These are phyloP conservation scores for Stachybotrys echinatus DNA, from an alignment of 2,329 filamentous ascomycete genomes.

Conservation along the genomic window DNA sequence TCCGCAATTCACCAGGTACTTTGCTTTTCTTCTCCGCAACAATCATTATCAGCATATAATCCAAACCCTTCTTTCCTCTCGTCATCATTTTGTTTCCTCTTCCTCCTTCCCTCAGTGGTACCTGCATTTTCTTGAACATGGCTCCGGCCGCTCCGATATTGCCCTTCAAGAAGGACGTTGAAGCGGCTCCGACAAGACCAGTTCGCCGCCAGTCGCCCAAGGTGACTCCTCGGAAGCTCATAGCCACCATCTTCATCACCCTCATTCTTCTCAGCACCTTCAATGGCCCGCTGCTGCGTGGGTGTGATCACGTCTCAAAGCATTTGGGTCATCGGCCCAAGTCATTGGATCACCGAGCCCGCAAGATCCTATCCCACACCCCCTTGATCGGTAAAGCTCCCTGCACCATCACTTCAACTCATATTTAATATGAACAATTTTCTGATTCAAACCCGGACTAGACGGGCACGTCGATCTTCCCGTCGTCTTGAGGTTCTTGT, in stretches of 20 bases:
- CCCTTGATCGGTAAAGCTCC: slow-evolving; percentile 43
- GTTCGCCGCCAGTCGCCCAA: slow-evolving; percentile 5
- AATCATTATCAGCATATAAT: too few species aligned
- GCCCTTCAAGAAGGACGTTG: neutral
- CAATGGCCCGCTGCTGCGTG: slow-evolving; percentile 15
- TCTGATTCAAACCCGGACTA: slow-evolving; percentile 28
- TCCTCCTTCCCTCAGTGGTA: neutral
- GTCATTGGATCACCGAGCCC: slow-evolving; percentile 39
- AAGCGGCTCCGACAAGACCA: neutral
- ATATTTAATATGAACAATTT: neutral
- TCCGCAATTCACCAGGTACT: too few species aligned
- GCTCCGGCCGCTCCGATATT: neutral
- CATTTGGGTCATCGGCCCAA: slow-evolving; percentile 18
- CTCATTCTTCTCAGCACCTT: slow-evolving; percentile 20
- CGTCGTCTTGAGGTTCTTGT: slow-evolving; percentile 61
- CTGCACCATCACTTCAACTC: neutral
- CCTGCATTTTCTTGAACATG: neutral
- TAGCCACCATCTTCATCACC: slow-evolving; percentile 16
- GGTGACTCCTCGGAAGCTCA: slow-evolving; percentile 15
- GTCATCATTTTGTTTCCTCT: too few species aligned
- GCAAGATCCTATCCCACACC: slow-evolving; percentile 36
- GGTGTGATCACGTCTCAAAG: slow-evolving; percentile 16
- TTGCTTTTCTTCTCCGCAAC: too few species aligned
- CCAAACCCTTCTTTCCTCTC: too few species aligned
- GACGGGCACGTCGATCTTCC: slow-evolving; percentile 90